Evolutionary conservation across 2,329 filamentous ascomycete species (phyloP), one percentile per base, ranked within the genome.

Genomic region (Bipolaris sorokiniana): DNA sequence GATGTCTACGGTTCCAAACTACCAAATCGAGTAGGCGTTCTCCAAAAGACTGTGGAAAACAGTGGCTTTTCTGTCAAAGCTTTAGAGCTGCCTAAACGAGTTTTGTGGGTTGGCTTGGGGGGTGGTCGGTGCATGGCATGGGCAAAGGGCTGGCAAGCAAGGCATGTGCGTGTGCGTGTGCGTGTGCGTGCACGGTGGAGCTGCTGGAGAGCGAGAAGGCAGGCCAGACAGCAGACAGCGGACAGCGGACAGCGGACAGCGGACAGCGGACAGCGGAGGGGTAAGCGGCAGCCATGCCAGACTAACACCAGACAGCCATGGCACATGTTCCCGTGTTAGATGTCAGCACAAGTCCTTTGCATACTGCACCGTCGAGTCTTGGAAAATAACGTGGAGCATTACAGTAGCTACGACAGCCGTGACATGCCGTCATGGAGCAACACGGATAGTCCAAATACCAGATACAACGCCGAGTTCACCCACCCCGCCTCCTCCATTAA

Each of bases 71-170:
- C 53, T 48, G 72, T 74, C 70, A 65, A 67, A 74, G 72, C 69
- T 70, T 74, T 54, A 59, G 61, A 73, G 69, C 71, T 75, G 54
- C 72, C 72, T 71, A 71, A 68, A 70, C 60, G 61, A 69, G 64
- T 31, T 50, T 38, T 54, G 54, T 57, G 44, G 50, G 40, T 42
- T 53, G 45, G 37, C 28, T 36, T 51, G 49, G 42, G 57, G 45
- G 53, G 63, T 67, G 62, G 65, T 63, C 63, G 64, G 61, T 61
- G 62, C 67, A 67, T 62, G 42, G 62, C 67, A 67, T 62, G 42
- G 33, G 37, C 50, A 53, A 48, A 28, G 11, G 28, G 36, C 46
- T 22, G 53, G 26, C 31, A 45, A 36, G 34, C 50, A 26, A 53
- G 42, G 44, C 28, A 47, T 47, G 44, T 34, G 41, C 41, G 22